Evolutionary conservation across 352 stramenopile genomes (phyloP).

Genomic region (Lagenidium giganteum): DNA sequence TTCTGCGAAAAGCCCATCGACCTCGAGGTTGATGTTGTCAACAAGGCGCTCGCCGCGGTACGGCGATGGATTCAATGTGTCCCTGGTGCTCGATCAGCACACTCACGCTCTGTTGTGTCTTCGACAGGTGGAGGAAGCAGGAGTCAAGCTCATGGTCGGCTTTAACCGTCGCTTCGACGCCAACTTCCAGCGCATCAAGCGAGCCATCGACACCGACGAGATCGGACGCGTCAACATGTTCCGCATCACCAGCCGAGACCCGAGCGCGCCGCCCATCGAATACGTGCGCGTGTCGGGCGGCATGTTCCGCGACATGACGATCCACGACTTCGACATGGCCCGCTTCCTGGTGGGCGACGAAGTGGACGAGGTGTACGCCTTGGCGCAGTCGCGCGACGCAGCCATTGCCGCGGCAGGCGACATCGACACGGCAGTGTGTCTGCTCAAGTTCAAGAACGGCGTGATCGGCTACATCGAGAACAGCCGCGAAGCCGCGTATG

Average conservation of each 20-base stretch:
- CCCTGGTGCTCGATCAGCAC: not conserved
- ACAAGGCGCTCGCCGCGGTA: conserved; percentile 53
- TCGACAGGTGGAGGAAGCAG: conserved; percentile 22
- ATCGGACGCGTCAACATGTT: conserved; percentile 87
- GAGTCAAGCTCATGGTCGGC: conserved; percentile 94
- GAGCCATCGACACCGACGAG: conserved; percentile 81
- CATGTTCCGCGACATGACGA: conserved; percentile 95
- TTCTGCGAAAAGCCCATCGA: conserved; percentile 96
- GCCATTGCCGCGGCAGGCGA: conserved; percentile 74
- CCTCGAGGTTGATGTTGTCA: conserved; percentile 74
- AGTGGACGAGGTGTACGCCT: conserved; percentile 64
- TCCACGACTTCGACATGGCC: conserved; percentile 95
- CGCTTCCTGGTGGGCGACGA: conserved; percentile 87
- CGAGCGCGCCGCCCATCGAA: conserved; percentile 26
- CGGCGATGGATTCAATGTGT: conserved; percentile 1
- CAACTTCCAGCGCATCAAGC: conserved; percentile 89
- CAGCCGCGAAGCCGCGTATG: conserved; percentile 90
- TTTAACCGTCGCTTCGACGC: conserved; percentile 93
- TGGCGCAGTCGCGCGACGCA: conserved; percentile 47
- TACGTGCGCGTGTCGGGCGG: conserved; percentile 77
- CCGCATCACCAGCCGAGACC: conserved; percentile 66
- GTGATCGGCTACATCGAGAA: conserved; percentile 94
- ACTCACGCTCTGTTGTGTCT: not conserved
- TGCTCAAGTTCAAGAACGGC: conserved; percentile 89
- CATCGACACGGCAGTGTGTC: conserved; percentile 88